These are phyloP conservation scores for Astrephomene gubernaculifera DNA, from an alignment of 139 green algal species.

Conservation along the genomic window DNA sequence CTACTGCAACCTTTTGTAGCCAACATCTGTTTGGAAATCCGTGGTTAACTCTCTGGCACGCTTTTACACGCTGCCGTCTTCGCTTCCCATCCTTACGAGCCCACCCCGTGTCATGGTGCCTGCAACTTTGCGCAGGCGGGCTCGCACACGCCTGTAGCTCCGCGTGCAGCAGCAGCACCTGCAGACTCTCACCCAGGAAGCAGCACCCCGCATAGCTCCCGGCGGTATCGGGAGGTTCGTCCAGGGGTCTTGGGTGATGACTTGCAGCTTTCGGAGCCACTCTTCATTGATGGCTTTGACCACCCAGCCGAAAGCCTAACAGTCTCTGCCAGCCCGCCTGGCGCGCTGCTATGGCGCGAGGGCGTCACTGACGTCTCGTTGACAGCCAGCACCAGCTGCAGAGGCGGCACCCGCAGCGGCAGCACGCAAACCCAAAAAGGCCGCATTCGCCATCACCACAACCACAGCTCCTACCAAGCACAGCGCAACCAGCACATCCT, in stretches of 20 bases:
- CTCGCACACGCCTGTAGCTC: not conserved
- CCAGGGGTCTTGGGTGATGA: not conserved
- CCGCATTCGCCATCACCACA: too few species aligned
- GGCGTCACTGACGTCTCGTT: conserved; percentile 9
- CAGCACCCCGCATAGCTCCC: too few species aligned
- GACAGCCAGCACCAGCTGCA: conserved; percentile 1
- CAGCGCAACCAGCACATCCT: too few species aligned
- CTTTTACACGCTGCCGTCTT: not conserved
- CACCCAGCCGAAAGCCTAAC: not conserved
- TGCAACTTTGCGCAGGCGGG: not conserved
- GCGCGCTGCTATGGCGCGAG: conserved; percentile 16
- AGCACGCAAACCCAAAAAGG: too few species aligned
- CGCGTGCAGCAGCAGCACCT: not conserved
- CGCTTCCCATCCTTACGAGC: not conserved
- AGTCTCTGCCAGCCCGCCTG: not conserved
- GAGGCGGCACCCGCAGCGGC: too few species aligned
- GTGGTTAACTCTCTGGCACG: not conserved
- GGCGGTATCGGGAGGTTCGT: not conserved
- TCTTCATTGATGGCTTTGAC: too few species aligned
- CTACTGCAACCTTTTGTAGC: not conserved
- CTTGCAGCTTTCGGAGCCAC: not conserved
- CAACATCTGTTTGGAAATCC: not conserved
- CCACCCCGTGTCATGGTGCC: too few species aligned
- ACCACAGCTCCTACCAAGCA: too few species aligned
- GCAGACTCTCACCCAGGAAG: not conserved